Percentiles rank a stretch among this genome's conserved stretches.
Conservation (phyloP, 2,329 filamentous ascomycete species). For the Colletotrichum euphorbiae region DNA sequence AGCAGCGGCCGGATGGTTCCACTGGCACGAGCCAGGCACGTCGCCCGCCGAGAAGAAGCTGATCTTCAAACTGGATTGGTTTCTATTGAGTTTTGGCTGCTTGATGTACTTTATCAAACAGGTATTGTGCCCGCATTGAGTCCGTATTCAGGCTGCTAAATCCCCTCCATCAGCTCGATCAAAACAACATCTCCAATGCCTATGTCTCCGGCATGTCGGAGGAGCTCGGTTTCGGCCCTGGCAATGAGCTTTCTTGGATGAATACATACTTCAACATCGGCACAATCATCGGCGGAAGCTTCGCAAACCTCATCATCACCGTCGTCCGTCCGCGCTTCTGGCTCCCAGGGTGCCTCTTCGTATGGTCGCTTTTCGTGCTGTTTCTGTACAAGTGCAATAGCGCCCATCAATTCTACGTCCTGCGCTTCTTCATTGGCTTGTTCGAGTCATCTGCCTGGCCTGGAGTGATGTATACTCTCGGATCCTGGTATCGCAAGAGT, state of each 20-base stretch:
- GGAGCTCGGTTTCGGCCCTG: constrained; percentile 55
- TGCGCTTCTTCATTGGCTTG: constrained; percentile 66
- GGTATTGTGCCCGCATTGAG: constrained; percentile 1
- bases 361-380: constrained; percentile 55
- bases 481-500: constrained; percentile 69
- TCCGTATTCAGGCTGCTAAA: too few relatives aligned
- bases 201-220: constrained; percentile 61
- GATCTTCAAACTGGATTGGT: constrained; percentile 62
- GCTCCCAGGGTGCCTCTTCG: constrained; percentile 51
- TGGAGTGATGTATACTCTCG: constrained; percentile 65
- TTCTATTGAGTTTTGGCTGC: constrained; percentile 55
- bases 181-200: constrained; percentile 60
- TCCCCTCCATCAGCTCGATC: constrained; percentile 51
- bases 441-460: constrained; percentile 68
- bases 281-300: constrained; percentile 57
- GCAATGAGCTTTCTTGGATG: constrained; percentile 58
- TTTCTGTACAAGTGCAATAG: constrained; percentile 54
- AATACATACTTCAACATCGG: constrained; percentile 61
- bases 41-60: constrained; percentile 56
- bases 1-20: constrained; percentile 47
- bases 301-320: constrained; percentile 58
- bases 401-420: constrained; percentile 55
- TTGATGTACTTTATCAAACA: constrained; percentile 60
- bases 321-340: constrained; percentile 56
- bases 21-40: constrained; percentile 57